phyloP scores from a whole-genome alignment of 495 filamentous ascomycete genomes.

The Aspergillus ellipticus region DNA sequence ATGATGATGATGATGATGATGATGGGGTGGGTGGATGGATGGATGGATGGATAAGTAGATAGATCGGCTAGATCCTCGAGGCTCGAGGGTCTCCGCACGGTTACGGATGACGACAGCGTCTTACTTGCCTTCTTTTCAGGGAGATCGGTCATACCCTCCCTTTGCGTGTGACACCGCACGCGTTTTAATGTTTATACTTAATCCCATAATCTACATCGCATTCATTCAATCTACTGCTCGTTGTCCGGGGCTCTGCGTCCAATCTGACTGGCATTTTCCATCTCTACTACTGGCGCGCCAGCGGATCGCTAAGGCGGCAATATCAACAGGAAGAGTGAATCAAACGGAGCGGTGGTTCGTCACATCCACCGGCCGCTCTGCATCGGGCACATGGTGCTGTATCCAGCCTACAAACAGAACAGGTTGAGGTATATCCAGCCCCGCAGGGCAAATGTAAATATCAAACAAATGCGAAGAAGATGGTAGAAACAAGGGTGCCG shows the following conservation, averaged over 20 bases:
- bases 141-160: not conserved
- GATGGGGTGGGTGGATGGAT: not conserved
- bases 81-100: too few relatives aligned
- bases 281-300: too few relatives aligned
- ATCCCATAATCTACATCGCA: not conserved
- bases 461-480: not conserved
- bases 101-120: conserved; percentile 17
- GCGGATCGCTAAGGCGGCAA: not conserved
- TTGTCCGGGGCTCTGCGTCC: not conserved
- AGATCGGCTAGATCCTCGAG: too few relatives aligned
- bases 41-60: not conserved
- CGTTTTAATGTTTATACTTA: conserved; percentile 12
- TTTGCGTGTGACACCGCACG: not conserved
- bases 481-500: not conserved
- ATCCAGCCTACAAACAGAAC: conserved; percentile 3
- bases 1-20: not conserved
- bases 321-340: not conserved
- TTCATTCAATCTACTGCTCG: not conserved
- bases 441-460: conserved; percentile 2
- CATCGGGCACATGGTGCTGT: too few relatives aligned
- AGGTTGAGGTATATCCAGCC: conserved; percentile 14
- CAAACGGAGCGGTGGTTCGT: not conserved
- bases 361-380: not conserved
- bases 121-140: not conserved
- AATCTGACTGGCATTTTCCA: not conserved